Evolutionary conservation across 352 stramenopile genomes (phyloP).

Genomic region (Phytophthora pini): DNA sequence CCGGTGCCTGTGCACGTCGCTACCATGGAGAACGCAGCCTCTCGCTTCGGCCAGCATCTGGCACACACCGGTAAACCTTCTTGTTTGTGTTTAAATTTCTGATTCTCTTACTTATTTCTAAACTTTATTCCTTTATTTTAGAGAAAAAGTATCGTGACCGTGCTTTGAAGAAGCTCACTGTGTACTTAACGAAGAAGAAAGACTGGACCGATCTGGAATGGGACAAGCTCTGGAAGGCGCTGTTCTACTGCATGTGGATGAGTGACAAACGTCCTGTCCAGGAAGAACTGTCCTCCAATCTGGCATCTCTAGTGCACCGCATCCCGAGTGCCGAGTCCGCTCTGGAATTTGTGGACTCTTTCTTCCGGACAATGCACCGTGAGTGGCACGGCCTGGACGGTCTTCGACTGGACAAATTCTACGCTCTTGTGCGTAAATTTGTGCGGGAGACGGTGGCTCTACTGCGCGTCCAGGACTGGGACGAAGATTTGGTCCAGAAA

Average conservation of each 20-base stretch:
- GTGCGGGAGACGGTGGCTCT: conserved; percentile 74
- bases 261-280: conserved; percentile 87
- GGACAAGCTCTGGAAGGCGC: conserved; percentile 91
- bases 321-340: conserved; percentile 53
- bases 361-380: conserved; percentile 86
- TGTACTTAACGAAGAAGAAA: conserved; percentile 72
- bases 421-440: conserved; percentile 85
- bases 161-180: conserved; percentile 82
- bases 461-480: conserved; percentile 62
- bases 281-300: conserved; percentile 76
- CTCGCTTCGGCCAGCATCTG: conserved; percentile 85
- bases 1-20: neutral
- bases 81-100: neutral
- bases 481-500: conserved; percentile 48
- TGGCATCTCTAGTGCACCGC: conserved; percentile 66
- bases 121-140: conserved; percentile 27
- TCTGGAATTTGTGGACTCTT: conserved; percentile 78
- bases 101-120: conserved; percentile 1
- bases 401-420: conserved; percentile 88
- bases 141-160: conserved; percentile 89
- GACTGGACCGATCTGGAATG: conserved; percentile 79
- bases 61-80: conserved; percentile 70
- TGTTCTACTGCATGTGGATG: conserved; percentile 93
- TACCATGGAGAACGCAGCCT: conserved; percentile 79
- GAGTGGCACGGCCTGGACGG: conserved; percentile 89